phyloP scores from a whole-genome alignment of 164 flowering plant genomes.

The Piper betle region DNA sequence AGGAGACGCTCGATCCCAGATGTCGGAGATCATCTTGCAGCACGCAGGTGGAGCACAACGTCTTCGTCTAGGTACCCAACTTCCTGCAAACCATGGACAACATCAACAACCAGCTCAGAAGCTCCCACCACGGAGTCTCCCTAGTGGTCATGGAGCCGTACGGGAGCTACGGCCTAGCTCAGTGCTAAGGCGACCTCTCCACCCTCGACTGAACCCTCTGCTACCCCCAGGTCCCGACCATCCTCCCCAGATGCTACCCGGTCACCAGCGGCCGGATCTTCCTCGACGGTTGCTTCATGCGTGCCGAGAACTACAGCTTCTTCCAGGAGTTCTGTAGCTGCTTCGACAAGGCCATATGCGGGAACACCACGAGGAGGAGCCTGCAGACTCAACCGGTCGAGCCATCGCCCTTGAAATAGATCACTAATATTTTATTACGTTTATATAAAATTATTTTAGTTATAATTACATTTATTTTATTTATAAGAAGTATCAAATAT shows the following conservation, averaged over 20 bases:
- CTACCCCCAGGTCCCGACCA: conserved; percentile 8
- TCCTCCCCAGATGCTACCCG: conserved; percentile 11
- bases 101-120: conserved; percentile 46
- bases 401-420: conserved; percentile 39
- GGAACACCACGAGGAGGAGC: conserved; percentile 31
- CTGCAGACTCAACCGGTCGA: conserved; percentile 28
- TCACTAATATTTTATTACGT: too few relatives aligned
- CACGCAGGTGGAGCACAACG: conserved; percentile 36
- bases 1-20: conserved; percentile 58
- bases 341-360: conserved; percentile 40
- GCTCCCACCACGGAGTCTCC: conserved; percentile 43
- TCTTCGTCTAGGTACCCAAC: conserved; percentile 41
- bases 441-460: conserved; percentile 30
- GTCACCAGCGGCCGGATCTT: conserved; percentile 6
- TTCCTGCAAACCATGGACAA: conserved; percentile 64
- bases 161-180: conserved; percentile 51
- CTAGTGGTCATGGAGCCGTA: conserved; percentile 44
- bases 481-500: too few relatives aligned
- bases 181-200: conserved; percentile 84
- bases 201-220: conserved; percentile 25
- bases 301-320: conserved; percentile 14
- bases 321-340: conserved; percentile 48
- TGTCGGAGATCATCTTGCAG: conserved; percentile 27
- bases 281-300: conserved; percentile 15
- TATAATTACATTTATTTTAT: too few relatives aligned